Evolutionary conservation across 768 basidiomycete genomes (phyloP).

Genomic region (Auricularia sp.): DNA sequence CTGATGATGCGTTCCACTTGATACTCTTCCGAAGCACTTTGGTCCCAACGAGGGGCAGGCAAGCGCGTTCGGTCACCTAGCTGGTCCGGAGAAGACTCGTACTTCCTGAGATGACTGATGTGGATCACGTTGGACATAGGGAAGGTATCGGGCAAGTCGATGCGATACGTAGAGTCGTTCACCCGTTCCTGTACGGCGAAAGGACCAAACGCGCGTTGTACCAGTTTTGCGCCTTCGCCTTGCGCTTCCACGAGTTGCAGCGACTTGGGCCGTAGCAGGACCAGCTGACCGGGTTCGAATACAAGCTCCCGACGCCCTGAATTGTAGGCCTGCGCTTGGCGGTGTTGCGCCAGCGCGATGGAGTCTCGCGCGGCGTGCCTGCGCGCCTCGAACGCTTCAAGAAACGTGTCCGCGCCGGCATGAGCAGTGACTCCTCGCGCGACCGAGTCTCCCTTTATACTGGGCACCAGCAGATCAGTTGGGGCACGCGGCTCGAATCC

Average conservation of each 20-base stretch:
- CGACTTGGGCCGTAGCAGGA: constrained; percentile 19
- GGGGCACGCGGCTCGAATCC: constrained; percentile 17
- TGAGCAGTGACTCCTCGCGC: background rate
- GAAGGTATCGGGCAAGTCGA: background rate
- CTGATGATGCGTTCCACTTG: background rate
- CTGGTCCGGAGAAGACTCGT: constrained; percentile 8
- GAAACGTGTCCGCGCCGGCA: background rate
- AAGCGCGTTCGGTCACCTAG: constrained; percentile 17
- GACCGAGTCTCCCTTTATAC: background rate
- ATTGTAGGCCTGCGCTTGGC: constrained; percentile 16
- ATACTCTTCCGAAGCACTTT: background rate
- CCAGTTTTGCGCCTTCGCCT: constrained; percentile 15
- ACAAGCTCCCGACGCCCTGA: constrained; percentile 8
- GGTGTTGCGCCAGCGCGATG: constrained; percentile 13
- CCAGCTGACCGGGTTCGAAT: constrained; percentile 15
- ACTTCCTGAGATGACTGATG: constrained; percentile 15
- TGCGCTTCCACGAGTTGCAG: constrained; percentile 14
- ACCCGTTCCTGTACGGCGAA: constrained; percentile 16
- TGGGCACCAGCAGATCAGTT: background rate
- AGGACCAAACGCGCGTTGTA: constrained; percentile 14
- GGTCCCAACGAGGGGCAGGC: background rate
- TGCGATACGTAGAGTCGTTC: background rate
- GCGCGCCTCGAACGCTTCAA: background rate
- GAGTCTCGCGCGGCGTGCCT: constrained; percentile 10
- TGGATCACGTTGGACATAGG: constrained; percentile 12